Evolutionary conservation across 2,329 filamentous ascomycete genomes (phyloP), one percentile per base, ranked within the genome.

Genomic region (Paecilomyces niveus): DNA sequence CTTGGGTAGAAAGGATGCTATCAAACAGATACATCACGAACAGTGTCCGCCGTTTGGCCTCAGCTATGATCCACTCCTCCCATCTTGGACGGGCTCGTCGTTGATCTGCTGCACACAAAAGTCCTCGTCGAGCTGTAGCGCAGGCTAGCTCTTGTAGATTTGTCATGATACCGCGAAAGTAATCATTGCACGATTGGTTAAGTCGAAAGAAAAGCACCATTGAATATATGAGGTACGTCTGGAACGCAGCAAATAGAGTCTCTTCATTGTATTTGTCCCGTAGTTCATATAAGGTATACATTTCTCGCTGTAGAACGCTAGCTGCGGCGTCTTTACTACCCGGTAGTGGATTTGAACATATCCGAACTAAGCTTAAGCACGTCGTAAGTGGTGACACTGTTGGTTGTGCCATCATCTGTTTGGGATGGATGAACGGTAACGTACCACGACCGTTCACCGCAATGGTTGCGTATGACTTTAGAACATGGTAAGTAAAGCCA

Each of bases 21-120:
- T 84, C 81, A 50, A 84, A 78, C 9, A 84, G 69, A 56, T 83
- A 84, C 76, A 83, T 80, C 1, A 75, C 73, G 58, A 74, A 83
- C 0, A 85, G 57, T 0, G 80, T 79, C 13, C 82, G 73, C 4
- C 81, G 72, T 58, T 82, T 84, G 0, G 81, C 75, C 58, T 82
- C 80, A 0, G 79, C 75, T 0, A 80, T 66, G 3, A 83, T 76
- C 82, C 82, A 85, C 2, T 73, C 68, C 56, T 82, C 80, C 82
- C 81, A 83, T 10, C 61, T 66, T 0, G 81, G 81, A 2, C 76
- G 73, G 0, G 65, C 56, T 2, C 66, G 66, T 4, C 68, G 61
- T 33, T 69, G 68, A 57, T 83, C 81, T 2, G 75, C 74, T 0
- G 63, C 35, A 53, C 78, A 82, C 4, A 78, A 63, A 2, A 83